phyloP scores from a whole-genome alignment of 441 rosid genomes.

The Syzygium syzygioides region DNA sequence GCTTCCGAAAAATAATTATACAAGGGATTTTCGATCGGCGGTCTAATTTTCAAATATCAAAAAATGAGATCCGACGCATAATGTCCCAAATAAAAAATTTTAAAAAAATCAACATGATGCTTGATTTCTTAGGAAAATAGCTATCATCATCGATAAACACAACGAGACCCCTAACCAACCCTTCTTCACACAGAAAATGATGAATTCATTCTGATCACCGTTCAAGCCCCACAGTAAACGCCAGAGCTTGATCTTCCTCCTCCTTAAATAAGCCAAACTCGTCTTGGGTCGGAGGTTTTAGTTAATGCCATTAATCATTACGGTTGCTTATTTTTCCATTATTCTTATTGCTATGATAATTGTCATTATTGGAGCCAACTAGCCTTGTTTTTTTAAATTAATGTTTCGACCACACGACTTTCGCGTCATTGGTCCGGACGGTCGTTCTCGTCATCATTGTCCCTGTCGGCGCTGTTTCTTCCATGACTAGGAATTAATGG shows the following conservation, averaged over 20 bases:
- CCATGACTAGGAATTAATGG: not conserved
- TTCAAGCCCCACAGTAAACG: not conserved
- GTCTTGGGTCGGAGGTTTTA: not conserved
- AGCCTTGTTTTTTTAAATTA: not conserved
- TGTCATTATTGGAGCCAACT: not conserved
- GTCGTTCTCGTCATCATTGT: not conserved
- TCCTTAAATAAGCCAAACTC: not conserved
- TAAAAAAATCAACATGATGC: not conserved
- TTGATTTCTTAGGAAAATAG: not conserved
- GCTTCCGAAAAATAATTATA: not conserved
- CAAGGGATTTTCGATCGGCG: not conserved
- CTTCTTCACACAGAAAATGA: not conserved
- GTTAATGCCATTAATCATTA: not conserved
- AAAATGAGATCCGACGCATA: not conserved
- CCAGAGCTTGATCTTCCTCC: not conserved
- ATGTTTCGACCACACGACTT: not conserved
- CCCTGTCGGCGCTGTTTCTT: not conserved
- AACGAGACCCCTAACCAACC: not conserved
- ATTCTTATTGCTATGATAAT: not conserved
- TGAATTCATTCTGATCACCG: not conserved
- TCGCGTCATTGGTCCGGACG: not conserved
- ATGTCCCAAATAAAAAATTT: not conserved
- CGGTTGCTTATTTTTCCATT: not conserved
- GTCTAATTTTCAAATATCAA: not conserved
- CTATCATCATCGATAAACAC: not conserved